phyloP scores from a whole-genome alignment of 2,329 filamentous ascomycete genomes.

The Tolypocladium capitatum region DNA sequence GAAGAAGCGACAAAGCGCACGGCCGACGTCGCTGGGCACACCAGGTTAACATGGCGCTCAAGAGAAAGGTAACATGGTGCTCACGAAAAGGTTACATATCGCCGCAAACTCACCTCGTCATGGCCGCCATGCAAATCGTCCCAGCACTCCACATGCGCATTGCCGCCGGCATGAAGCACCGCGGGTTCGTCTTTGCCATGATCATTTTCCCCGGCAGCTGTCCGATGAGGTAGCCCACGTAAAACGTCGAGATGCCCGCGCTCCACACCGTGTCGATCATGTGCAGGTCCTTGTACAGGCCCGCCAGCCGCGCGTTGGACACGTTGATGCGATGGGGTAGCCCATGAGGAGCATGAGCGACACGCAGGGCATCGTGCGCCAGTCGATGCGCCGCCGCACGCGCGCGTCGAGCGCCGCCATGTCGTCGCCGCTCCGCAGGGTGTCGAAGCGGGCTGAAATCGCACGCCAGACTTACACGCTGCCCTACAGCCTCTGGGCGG shows the following conservation, averaged over 20 bases:
- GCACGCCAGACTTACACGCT: too few species aligned
- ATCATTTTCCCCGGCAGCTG: slow-evolving; percentile 31
- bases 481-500: too few species aligned
- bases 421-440: slow-evolving; percentile 9
- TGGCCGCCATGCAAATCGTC: slow-evolving; percentile 26
- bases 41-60: neutral
- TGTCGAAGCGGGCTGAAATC: slow-evolving; percentile 7
- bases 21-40: slow-evolving; percentile 8
- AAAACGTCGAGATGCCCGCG: slow-evolving; percentile 26
- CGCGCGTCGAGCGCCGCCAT: slow-evolving; percentile 13
- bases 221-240: slow-evolving; percentile 29
- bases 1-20: slow-evolving; percentile 13
- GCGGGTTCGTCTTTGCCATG: slow-evolving; percentile 23
- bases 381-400: slow-evolving; percentile 17
- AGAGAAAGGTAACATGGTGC: too few species aligned
- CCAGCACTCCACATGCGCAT: slow-evolving; percentile 27
- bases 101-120: slow-evolving; percentile 18
- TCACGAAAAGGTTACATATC: too few species aligned
- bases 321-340: slow-evolving; percentile 37
- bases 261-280: slow-evolving; percentile 22
- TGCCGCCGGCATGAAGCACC: slow-evolving; percentile 22
- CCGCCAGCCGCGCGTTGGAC: slow-evolving; percentile 24
- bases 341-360: slow-evolving; percentile 21
- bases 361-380: slow-evolving; percentile 16
- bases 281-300: slow-evolving; percentile 19